These are phyloP conservation scores for Bryoerythrophyllum caledonicum DNA, from an alignment of 225 moss, liverwort and hornwort species.

Conservation along the genomic window DNA sequence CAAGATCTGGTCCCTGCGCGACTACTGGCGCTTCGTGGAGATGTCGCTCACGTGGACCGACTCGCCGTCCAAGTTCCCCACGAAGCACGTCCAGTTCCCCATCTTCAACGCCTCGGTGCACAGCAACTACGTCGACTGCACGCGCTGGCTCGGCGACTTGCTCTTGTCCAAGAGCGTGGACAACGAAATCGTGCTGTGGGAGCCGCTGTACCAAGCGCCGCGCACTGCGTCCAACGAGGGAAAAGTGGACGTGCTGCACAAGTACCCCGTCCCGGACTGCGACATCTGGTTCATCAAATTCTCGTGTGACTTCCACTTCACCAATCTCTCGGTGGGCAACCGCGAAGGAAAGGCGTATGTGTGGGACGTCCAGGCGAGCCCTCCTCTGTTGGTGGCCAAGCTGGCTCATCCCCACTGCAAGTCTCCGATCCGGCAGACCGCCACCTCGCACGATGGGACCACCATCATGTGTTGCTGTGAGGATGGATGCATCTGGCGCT, in stretches of 20 bases:
- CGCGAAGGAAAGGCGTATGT: conserved; percentile 92
- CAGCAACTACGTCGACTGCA: conserved; percentile 96
- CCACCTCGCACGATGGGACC: conserved; percentile 83
- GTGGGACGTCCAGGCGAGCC: conserved; percentile 93
- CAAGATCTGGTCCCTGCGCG: conserved; percentile 97
- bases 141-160: conserved; percentile 96
- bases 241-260: conserved; percentile 82
- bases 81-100: conserved; percentile 97
- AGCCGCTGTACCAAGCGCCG: conserved; percentile 83
- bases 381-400: conserved; percentile 79
- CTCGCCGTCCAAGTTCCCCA: conserved; percentile 84
- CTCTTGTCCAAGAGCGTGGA: conserved; percentile 99
- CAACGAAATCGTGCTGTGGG: conserved; percentile 97
- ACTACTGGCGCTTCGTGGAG: conserved; percentile 95
- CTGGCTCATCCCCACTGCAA: conserved; percentile 74
- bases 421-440: conserved; percentile 95
- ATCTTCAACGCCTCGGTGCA: conserved; percentile 89
- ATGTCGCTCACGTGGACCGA: conserved; percentile 92
- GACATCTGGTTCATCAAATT: conserved; percentile 99
- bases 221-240: too few relatives aligned
- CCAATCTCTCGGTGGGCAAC: conserved; percentile 82
- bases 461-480: conserved; percentile 63
- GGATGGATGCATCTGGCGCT: conserved; percentile 61
- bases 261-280: conserved; percentile 94
- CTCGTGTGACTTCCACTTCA: conserved; percentile 92